Base-by-base conservation (phyloP, 1,139 yeast species). In the Kodamaea fungicola region DNA sequence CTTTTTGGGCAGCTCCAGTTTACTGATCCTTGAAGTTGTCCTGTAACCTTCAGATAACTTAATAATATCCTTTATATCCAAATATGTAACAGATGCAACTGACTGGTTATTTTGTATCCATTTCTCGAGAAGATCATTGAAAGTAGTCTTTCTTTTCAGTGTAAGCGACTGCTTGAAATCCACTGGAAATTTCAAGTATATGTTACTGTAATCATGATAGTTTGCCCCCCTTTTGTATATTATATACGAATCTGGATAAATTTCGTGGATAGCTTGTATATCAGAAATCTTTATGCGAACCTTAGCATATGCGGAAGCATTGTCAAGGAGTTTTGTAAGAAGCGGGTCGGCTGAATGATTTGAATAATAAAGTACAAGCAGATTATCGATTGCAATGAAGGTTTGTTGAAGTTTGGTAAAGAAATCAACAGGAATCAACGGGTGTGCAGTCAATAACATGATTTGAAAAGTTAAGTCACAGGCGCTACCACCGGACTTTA, bases 281-380 rank as follows among this genome's bases (percentile, higher is more conserved):
- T 51, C 53, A 2, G 29, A 8, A 8, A 46, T 31, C 3, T 36
- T 44, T n/a, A 61, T 50, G 27, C 52, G 42, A 12, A 43, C 35
- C 8, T 44, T 42, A 5, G 51, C 47, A n/a, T 56, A 42, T 5
- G 39, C 31, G 10, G 59, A 42, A 2, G 64, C 59, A 7, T 51
- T 44, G 9, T 47, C 49, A 19, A 61, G 45, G 9, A 57, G 38
- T 22, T 47, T 47, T 7, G 36, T 35, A 7, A 61, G 30, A 4
- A 46, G 25, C 3, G 65, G 63, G 37, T 54, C 53, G 2, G 57
- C 32, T 2, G 57, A 50, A 41, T 62, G 66, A 31, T 46, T 51
- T 21, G 64, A 37, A 38, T 52, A 62, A 42, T 62, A 57, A 12
- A 63, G 49, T 23, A 44, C 47, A 19, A 62, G 35, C 21, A 49